Evolutionary conservation across 345 rosid species (phyloP).

Genomic region (Brassica napus): DNA sequence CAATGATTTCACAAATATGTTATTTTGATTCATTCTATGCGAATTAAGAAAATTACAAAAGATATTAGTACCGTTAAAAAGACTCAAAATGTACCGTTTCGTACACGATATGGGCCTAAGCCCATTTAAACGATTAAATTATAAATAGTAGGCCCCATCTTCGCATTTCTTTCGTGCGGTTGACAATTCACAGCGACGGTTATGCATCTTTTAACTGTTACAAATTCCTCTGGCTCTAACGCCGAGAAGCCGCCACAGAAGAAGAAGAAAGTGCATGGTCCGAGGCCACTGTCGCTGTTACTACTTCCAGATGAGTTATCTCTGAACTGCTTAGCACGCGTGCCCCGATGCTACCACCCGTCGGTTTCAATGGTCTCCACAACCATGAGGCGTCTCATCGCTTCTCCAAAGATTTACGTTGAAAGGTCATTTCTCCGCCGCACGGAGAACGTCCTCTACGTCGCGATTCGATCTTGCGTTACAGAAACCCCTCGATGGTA

Average conservation of each 20-base stretch:
- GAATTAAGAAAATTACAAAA: too few relatives aligned
- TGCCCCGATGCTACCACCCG: slow-evolving; percentile 32
- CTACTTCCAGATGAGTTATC: slow-evolving; percentile 2
- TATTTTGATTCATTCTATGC: too few relatives aligned
- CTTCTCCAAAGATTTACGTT: slow-evolving; percentile 22
- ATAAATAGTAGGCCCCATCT: neutral
- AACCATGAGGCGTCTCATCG: slow-evolving; percentile 12
- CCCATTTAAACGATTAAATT: neutral
- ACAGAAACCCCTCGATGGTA: slow-evolving; percentile 29
- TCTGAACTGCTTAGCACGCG: slow-evolving; percentile 13
- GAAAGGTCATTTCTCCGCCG: neutral
- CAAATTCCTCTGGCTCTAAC: neutral
- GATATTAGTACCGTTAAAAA: too few relatives aligned
- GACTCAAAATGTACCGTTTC: neutral
- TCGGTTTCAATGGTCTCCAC: slow-evolving; percentile 26
- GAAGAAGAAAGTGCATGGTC: neutral
- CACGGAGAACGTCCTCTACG: slow-evolving; percentile 9
- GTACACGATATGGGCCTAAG: neutral
- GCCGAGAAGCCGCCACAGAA: slow-evolving; percentile 7
- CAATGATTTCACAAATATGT: too few relatives aligned
- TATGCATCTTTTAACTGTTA: neutral
- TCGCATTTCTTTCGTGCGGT: neutral
- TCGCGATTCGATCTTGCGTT: slow-evolving; percentile 17
- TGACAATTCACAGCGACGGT: neutral
- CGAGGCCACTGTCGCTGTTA: neutral